Base-by-base conservation (phyloP, 495 filamentous ascomycete species). In the Talaromyces borbonicus region DNA sequence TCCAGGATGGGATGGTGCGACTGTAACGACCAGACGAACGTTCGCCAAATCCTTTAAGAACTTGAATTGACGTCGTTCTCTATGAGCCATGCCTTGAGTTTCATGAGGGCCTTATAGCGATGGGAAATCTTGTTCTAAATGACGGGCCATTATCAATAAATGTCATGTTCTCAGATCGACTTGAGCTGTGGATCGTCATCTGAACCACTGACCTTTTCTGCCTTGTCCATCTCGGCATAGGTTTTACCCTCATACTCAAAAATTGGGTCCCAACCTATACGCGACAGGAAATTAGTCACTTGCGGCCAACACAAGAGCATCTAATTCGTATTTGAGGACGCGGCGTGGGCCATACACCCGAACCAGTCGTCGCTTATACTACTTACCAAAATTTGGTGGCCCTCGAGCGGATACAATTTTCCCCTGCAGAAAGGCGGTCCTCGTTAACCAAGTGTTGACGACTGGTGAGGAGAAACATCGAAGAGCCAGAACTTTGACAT, bases 201-300 rank as follows among this genome's bases (percentile, higher is more conserved):
- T 5, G 18, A 11, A 2, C 22, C 35, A 31, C 20, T 54, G 57
- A 71, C 69, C 65, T 99, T 99, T 58, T 81, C 80, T 22, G 65
- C 72, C 63, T 88, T 87, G 38, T 87, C 84, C 92, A 99, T 99
- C 69, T 99, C 92, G 19, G 92, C 93, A 57, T 94, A 97, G 65
- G 92, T 98, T 65, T 87, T 67, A 38, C 90, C 90, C 52, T 90
- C 77, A 54, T 92, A 90, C 66, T 99, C 92, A 54, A 99, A 99
- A 39, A 94, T 84, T 0, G 93, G 79, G 59, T 99, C 92, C 92
- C 93, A 97, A 9, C 89, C 89, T 88, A 32, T 4, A 47, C 29
- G 33, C 23, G n/a, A 14, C 8, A 0, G 6, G 23, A 20, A n/a
- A 15, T 35, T 23, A 48, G 26, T 8, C 9, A 32, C 25, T 32